Evolutionary conservation across 352 stramenopile species (phyloP), one percentile per base, ranked within the genome.

Genomic region (Pythium rhizo-oryzae): DNA sequence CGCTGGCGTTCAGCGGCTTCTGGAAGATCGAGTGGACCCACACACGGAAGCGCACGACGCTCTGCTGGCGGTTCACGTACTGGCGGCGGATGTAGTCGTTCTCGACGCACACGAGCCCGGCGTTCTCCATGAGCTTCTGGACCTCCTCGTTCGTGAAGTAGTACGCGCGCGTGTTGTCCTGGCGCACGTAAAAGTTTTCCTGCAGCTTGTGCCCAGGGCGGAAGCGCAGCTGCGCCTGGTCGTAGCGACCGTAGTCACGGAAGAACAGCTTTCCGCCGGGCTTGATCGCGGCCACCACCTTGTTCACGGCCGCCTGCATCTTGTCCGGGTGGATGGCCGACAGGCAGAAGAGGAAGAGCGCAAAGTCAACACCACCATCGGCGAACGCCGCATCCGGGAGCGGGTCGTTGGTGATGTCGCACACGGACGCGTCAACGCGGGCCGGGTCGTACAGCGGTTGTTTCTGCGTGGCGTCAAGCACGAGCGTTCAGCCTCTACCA

Each of bases 221-320:
- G 72, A 99, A 96, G 63, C 97, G 94, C 60, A 99, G 81, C 81
- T 99, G 96, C 8, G 94, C 95, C 71, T 98, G 93, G 76, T 99
- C 96, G 61, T 96, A 98, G 44, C 96, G 82, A 1, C 95, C 97
- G 74, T 99, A 99, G 81, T 99, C 97, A 44, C 95, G 85, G 77
- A 99, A 93, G 57, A 99, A 93, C 16, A 96, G 74, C 59, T 92
- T 94, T 49, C 85, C 87, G 33, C 86, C 87, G 11, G 87, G 85
- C 51, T 87, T 85, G 41, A 94, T 83, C 1, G 81, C 74, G n/a
- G 83, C 81, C 21, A 80, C 93, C 16, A 97, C 84, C 77, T 99
- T 97, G 41, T 81, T 79, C 39, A 97, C 91, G 0, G 95, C 94
- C 18, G 63, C 69, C 35, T 81, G 70, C 83, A 98, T 96, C 69